Evolutionary conservation across 139 green algal species (phyloP).

Genomic region (Closterium sp.): DNA sequence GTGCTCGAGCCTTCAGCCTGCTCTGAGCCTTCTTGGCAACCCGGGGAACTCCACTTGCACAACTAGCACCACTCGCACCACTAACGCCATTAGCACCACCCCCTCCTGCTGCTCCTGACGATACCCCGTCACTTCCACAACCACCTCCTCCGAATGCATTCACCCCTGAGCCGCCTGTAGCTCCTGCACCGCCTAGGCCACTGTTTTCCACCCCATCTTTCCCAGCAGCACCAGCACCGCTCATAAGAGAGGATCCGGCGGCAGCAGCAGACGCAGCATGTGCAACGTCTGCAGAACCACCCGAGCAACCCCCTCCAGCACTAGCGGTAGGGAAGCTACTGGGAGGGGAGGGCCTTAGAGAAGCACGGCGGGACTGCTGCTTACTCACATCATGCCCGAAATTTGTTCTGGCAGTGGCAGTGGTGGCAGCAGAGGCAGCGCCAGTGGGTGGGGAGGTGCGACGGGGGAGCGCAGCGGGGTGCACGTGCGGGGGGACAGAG

Average conservation of each 20-base stretch:
- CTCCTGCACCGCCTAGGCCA: neutral
- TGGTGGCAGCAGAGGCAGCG: neutral
- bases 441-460: neutral
- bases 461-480: neutral
- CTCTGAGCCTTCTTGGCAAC: neutral
- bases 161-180: neutral
- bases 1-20: neutral
- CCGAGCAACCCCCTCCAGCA: neutral
- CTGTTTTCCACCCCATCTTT: neutral
- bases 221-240: neutral
- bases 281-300: too few relatives aligned
- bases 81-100: neutral
- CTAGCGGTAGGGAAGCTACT: neutral
- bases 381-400: neutral
- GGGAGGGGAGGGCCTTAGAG: neutral
- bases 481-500: neutral
- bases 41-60: neutral
- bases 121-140: neutral
- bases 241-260: neutral
- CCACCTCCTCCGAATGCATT: neutral
- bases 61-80: neutral
- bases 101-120: neutral
- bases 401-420: neutral
- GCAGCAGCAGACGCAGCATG: neutral
- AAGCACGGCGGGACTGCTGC: neutral